Conservation (phyloP, 495 filamentous ascomycete species). For the Penicillium turbatum region DNA sequence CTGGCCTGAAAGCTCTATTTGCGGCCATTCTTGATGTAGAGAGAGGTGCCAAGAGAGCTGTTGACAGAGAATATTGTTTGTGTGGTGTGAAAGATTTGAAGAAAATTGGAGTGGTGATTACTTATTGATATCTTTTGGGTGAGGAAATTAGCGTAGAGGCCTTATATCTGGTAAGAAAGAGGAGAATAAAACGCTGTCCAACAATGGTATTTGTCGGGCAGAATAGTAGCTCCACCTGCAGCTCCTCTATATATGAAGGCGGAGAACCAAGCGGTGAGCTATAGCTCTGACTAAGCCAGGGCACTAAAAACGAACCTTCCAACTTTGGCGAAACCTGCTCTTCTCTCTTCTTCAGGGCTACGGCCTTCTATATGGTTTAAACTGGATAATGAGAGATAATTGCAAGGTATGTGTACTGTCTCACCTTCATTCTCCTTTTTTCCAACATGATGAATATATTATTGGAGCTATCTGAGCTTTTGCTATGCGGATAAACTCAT, state of each 20-base stretch:
- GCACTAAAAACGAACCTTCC: conserved; percentile 20
- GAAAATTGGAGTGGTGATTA: background rate
- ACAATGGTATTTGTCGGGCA: conserved; percentile 1
- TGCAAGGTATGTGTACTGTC: conserved; percentile 35
- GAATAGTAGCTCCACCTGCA: background rate
- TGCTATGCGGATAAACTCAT: conserved; percentile 48
- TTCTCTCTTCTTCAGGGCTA: conserved; percentile 32
- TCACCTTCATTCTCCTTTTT: conserved; percentile 2
- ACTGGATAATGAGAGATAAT: conserved; percentile 32
- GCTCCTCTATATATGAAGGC: background rate
- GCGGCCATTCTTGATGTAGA: conserved; percentile 10
- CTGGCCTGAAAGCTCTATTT: conserved; percentile 23
- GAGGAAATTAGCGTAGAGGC: background rate
- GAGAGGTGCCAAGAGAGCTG: background rate
- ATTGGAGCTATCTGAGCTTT: conserved; percentile 98
- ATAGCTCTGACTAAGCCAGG: conserved; percentile 25
- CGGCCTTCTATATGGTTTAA: conserved; percentile 29
- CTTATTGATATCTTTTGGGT: background rate
- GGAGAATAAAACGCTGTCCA: background rate
- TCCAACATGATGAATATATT: conserved; percentile 59
- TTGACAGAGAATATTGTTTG: background rate
- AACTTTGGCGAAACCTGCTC: conserved; percentile 16
- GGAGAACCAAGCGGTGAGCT: background rate
- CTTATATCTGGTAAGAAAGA: background rate
- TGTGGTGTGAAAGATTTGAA: too few species aligned